These are phyloP conservation scores for Orbilia brochopaga DNA, from an alignment of 2,329 filamentous ascomycete species.

Conservation along the genomic window DNA sequence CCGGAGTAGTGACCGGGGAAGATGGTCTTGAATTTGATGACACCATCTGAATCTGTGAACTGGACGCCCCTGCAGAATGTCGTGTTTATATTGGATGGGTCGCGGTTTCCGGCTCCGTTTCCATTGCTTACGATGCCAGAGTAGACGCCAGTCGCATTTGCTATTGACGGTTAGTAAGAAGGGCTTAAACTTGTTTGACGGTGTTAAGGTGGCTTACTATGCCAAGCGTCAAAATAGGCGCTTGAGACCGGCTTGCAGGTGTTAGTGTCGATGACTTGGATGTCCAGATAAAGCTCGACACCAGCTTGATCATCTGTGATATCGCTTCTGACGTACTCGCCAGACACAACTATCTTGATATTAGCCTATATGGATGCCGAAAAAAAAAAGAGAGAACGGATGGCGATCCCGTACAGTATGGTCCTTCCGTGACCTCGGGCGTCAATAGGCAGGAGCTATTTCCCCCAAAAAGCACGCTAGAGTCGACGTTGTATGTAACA, in stretches of 20 bases:
- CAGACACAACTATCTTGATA: conserved; percentile 53
- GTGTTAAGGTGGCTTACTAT: conserved; percentile 56
- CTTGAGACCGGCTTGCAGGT: conserved; percentile 64
- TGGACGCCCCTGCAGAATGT: conserved; percentile 61
- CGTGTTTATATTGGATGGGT: conserved; percentile 56
- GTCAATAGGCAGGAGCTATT: conserved; percentile 59
- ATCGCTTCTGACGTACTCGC: conserved; percentile 63
- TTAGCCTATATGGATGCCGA: conserved; percentile 58
- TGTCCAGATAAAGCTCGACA: conserved; percentile 62
- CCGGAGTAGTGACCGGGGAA: conserved; percentile 62
- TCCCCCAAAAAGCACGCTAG: conserved; percentile 59
- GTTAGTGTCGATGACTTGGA: conserved; percentile 64
- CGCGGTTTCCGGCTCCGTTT: conserved; percentile 59
- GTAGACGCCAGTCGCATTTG: conserved; percentile 62
- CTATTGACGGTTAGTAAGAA: conserved; percentile 53
- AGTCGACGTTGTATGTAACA: conserved; percentile 43
- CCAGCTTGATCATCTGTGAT: conserved; percentile 62
- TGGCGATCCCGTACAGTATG: conserved; percentile 58
- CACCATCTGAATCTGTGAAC: conserved; percentile 59
- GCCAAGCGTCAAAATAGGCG: conserved; percentile 65
- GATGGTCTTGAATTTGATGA: conserved; percentile 59
- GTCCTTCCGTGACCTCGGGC: conserved; percentile 58
- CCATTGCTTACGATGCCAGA: conserved; percentile 60
- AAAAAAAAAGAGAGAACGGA: conserved; percentile 33
- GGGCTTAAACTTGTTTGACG: too few relatives aligned